Conservation (phyloP, 2,329 filamentous ascomycete genomes). For the Fusarium lyarnte region DNA sequence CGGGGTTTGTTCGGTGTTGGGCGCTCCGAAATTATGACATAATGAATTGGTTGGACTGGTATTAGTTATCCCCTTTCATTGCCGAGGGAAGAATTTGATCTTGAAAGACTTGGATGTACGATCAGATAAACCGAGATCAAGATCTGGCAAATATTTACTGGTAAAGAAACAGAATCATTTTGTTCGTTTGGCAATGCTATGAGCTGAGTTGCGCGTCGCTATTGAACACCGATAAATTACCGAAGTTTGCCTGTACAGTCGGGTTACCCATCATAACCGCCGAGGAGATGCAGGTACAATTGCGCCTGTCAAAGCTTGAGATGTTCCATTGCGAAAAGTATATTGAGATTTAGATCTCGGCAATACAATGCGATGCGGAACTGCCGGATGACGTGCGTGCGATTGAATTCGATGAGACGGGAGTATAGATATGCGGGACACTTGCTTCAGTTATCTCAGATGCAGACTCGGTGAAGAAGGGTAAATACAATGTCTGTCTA, state of each 20-base stretch:
- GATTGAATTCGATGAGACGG: not conserved
- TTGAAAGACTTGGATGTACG: not conserved
- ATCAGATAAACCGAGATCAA: not conserved
- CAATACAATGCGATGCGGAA: not conserved
- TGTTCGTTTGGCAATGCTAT: too few relatives aligned
- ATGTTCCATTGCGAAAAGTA: not conserved
- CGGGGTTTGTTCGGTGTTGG: not conserved
- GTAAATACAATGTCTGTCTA: accelerated
- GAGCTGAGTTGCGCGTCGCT: too few relatives aligned
- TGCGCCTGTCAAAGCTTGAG: not conserved
- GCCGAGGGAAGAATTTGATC: not conserved
- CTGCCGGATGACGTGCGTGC: not conserved
- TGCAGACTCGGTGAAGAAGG: accelerated
- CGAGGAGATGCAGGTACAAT: not conserved
- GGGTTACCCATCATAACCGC: not conserved
- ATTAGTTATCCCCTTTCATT: not conserved
- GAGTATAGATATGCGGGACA: not conserved
- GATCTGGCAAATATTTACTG: too few relatives aligned
- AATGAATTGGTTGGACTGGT: not conserved
- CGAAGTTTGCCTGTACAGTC: not conserved
- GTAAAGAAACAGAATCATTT: too few relatives aligned
- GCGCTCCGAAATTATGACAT: not conserved
- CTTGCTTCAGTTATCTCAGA: not conserved
- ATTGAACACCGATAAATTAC: not conserved
- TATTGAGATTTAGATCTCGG: not conserved